Base-by-base conservation (phyloP, 805 yeast genomes). In the Starmerella potacharoeniae region DNA sequence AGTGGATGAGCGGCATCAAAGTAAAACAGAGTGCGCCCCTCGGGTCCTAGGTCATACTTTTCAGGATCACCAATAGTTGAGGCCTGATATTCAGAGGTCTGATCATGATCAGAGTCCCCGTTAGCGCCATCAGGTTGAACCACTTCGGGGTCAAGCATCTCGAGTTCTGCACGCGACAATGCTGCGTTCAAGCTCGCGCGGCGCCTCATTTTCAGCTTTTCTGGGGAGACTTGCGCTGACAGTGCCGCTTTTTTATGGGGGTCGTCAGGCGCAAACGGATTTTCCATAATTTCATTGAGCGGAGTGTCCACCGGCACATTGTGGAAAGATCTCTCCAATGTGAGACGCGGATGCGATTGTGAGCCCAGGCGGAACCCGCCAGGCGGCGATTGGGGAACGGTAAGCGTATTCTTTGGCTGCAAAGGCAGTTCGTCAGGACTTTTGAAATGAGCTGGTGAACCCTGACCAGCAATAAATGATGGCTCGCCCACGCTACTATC, bases 21-120 rank as follows among this genome's bases (percentile, higher is more conserved):
- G 11, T 40, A 45, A 36, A 61, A 62, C n/a, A 63, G 51, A 1
- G 66, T 53, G 5, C 66, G 57, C 11, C 66, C 66, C 49, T 46
- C 40, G 2, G 49, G 49, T 40, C 30, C 40, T 14, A 14, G 40
- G 4, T 46, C 49, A 6, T 16, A 31, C 13, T 44, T 40, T n/a
- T 40, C 43, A 5, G 43, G 29, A 17, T 40, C 43, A 8, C 29
- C 43, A 11, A 40, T 14, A 40, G 17, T 40, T 9, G 33, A 22
- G 14, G 29, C 45, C 5, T 42, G 7, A 28, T 9, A 11, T 13
- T 5, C 13, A 8, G 36, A 31, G 35, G 28, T 13, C 4, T 44
- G 37, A 31, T 14, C 10, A 14, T 33, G 33, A 7, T 44, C 48
- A 11, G 36, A 8, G 5, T 14, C 34, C 7, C 31, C 37, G 22